phyloP scores from a whole-genome alignment of 139 green algal genomes.

The Volvox africanus region DNA sequence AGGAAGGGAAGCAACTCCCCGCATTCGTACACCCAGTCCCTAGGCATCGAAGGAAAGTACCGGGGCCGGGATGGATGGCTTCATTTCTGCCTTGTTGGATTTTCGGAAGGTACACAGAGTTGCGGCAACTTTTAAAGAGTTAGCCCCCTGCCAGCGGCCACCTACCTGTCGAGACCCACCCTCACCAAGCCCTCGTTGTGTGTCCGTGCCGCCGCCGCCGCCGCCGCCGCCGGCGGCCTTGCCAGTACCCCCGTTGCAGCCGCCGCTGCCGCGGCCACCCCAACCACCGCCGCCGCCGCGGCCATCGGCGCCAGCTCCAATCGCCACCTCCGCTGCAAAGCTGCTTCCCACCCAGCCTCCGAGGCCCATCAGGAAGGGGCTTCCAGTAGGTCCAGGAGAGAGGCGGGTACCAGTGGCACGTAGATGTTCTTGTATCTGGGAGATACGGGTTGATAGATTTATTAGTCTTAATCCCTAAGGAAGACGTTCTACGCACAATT shows the following conservation, averaged over 20 bases:
- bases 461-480: too few species aligned
- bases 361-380: constrained; percentile 75
- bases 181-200: constrained; percentile 57
- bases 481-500: too few species aligned
- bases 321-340: not conserved
- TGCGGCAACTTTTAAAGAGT: too few species aligned
- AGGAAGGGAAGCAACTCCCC: constrained; percentile 45
- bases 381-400: constrained; percentile 65
- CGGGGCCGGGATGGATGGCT: too few species aligned
- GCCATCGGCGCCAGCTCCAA: not conserved
- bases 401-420: constrained; percentile 65
- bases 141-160: too few species aligned
- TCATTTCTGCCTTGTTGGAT: too few species aligned
- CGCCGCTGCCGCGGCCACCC: not conserved
- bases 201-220: not conserved
- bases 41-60: not conserved
- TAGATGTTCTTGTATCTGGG: constrained; percentile 66
- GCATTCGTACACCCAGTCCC: constrained; percentile 2
- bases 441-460: too few species aligned
- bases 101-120: too few species aligned
- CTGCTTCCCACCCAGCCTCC: not conserved
- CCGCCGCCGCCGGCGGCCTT: too few species aligned
- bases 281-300: not conserved
- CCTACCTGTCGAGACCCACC: constrained; percentile 63
- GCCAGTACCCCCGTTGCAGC: too few species aligned